Evolutionary conservation across 1,139 yeast species (phyloP).

Genomic region (Kluyveromyces sp.): DNA sequence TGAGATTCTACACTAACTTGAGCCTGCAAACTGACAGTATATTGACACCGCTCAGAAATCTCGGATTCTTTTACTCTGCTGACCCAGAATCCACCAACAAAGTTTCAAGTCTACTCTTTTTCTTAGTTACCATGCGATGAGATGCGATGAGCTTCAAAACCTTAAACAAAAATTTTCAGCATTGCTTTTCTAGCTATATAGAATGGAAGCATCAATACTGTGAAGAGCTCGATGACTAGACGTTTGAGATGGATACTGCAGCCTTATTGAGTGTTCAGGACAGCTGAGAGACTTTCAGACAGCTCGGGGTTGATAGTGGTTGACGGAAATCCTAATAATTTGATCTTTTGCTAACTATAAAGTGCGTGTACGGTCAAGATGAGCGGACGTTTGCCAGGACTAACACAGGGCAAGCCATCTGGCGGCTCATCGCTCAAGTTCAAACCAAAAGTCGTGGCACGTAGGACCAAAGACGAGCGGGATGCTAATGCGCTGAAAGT

Average conservation of each 20-base stretch:
- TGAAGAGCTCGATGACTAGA: background rate
- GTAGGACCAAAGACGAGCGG: conserved; percentile 78
- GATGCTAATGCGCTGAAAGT: conserved; percentile 64
- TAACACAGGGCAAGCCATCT: conserved; percentile 20
- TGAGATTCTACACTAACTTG: background rate
- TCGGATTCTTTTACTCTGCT: background rate
- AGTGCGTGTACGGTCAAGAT: conserved; percentile 20
- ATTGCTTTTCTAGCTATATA: conserved; percentile 1
- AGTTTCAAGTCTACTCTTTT: background rate
- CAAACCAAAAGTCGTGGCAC: conserved; percentile 74
- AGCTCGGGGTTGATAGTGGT: too few relatives aligned
- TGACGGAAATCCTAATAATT: too few relatives aligned
- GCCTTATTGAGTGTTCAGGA: too few relatives aligned
- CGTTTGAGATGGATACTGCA: too few relatives aligned
- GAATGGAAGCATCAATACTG: background rate
- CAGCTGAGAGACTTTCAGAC: too few relatives aligned
- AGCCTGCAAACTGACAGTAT: background rate
- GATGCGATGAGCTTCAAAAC: conserved; percentile 1
- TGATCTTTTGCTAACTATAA: too few relatives aligned
- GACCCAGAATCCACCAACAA: background rate
- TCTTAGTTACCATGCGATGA: background rate
- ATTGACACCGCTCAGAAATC: background rate
- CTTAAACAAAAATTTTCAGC: conserved; percentile 4
- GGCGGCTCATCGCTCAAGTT: conserved; percentile 56
- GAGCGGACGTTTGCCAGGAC: conserved; percentile 31